Evolutionary conservation across 805 yeast species (phyloP).

Genomic region (Yarrowia sp.): DNA sequence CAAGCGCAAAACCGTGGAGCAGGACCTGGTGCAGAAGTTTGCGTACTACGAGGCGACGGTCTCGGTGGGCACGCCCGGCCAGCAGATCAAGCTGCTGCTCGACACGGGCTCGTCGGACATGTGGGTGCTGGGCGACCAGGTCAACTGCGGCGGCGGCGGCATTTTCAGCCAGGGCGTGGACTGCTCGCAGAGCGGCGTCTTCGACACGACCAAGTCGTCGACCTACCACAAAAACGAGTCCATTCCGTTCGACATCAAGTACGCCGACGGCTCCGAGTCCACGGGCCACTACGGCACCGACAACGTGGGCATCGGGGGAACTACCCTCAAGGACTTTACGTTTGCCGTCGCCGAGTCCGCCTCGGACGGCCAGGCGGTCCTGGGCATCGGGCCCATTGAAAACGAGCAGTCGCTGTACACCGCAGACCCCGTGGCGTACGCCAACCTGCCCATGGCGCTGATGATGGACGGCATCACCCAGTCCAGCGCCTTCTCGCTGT

Average conservation of each 20-base stretch:
- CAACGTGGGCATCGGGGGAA: constrained; percentile 50
- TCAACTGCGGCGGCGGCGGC: constrained; percentile 19
- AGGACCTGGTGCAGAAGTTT: constrained; percentile 23
- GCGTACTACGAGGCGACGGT: constrained; percentile 31
- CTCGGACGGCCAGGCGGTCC: constrained; percentile 57
- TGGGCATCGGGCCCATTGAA: constrained; percentile 41
- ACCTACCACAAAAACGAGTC: constrained; percentile 26
- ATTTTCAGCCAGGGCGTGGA: constrained; percentile 6
- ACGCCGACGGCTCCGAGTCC: constrained; percentile 48
- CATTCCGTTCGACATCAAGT: constrained; percentile 43
- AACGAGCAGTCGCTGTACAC: constrained; percentile 35
- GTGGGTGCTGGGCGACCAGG: constrained; percentile 46
- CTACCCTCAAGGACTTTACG: constrained; percentile 52
- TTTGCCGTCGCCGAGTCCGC: constrained; percentile 73
- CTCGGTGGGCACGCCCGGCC: constrained; percentile 55
- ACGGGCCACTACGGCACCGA: constrained; percentile 60
- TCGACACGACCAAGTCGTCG: constrained; percentile 14
- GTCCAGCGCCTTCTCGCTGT: constrained; percentile 46
- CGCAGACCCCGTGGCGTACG: constrained; percentile 31
- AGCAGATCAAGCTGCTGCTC: constrained; percentile 51
- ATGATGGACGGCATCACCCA: constrained; percentile 43
- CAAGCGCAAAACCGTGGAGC: constrained; percentile 14
- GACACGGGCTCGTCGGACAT: constrained; percentile 73
- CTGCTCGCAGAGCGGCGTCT: constrained; percentile 8
- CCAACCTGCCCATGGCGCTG: constrained; percentile 39